Percentiles rank a stretch among this genome's conserved stretches.
Evolutionary conservation across 306 rosid genomes (phyloP).

Genomic region (Fragaria vesca): DNA sequence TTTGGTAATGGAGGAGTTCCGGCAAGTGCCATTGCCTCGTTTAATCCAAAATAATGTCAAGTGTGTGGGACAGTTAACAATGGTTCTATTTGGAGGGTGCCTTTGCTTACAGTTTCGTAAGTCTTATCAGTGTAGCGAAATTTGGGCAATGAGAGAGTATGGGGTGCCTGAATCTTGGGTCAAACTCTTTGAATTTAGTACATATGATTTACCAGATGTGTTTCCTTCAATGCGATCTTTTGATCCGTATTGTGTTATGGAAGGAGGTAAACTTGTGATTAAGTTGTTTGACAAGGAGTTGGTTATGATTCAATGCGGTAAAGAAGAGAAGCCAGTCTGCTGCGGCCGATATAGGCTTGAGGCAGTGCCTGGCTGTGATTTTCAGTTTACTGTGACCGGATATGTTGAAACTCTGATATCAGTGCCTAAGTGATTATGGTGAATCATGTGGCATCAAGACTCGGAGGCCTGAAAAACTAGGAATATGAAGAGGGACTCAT

Average conservation of each 20-base stretch:
- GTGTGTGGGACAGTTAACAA: not conserved
- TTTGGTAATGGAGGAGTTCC: not conserved
- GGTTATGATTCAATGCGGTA: not conserved
- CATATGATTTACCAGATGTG: not conserved
- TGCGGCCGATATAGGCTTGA: not conserved
- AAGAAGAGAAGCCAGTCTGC: not conserved
- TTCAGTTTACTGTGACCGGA: not conserved
- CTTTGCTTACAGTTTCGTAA: not conserved
- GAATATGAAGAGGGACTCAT: slow-evolving; percentile 43
- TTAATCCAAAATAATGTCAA: not conserved
- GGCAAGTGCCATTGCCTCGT: not conserved
- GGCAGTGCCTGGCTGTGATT: not conserved
- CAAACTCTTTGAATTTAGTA: not conserved
- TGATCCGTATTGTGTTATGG: not conserved
- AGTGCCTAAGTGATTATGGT: not conserved
- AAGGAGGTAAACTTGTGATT: not conserved
- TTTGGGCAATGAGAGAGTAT: not conserved
- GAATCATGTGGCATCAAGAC: not conserved
- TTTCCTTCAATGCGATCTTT: not conserved
- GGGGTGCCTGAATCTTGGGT: not conserved
- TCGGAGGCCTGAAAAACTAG: not conserved
- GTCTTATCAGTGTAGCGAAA: not conserved
- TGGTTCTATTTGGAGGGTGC: not conserved
- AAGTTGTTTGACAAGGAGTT: not conserved
- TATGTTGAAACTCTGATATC: not conserved